Conservation (phyloP, 108 stramenopile species). For the Cyclotella atomus region DNA sequence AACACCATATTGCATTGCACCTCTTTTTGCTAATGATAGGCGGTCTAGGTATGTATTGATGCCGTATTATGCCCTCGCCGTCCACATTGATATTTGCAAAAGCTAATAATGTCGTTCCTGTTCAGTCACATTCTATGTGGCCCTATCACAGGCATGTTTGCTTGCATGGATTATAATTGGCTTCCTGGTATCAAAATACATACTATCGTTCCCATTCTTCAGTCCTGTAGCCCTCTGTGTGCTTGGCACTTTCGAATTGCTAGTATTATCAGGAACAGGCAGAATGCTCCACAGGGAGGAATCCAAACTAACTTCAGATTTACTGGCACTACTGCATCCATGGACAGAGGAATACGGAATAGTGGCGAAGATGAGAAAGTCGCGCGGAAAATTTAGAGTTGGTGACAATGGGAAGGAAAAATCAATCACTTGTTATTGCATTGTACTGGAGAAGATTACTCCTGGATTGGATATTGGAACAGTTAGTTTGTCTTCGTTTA, state of each 20-base stretch:
- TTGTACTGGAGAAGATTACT: constrained; percentile 16
- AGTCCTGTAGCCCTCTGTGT: background rate
- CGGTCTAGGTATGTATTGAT: background rate
- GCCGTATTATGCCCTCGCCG: too few relatives aligned
- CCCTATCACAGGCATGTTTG: background rate
- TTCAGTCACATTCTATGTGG: background rate
- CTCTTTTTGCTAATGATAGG: too few relatives aligned
- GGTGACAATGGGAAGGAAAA: background rate
- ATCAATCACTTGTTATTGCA: constrained; percentile 4
- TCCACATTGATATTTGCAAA: too few relatives aligned
- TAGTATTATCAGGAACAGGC: constrained; percentile 2
- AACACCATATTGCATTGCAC: too few relatives aligned
- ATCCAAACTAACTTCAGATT: background rate
- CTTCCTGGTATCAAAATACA: constrained; percentile 7
- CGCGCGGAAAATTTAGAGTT: background rate
- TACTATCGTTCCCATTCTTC: background rate
- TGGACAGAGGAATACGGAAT: constrained; percentile 28
- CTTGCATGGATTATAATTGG: constrained; percentile 1
- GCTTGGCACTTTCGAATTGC: constrained; percentile 3
- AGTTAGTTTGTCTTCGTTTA: constrained; percentile 13
- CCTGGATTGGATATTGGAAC: constrained; percentile 16
- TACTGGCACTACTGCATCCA: constrained; percentile 5
- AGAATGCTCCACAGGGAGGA: constrained; percentile 9
- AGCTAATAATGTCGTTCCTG: background rate
- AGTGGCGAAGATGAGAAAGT: constrained; percentile 20